These are phyloP conservation scores for Rhinocladiella mackenziei DNA, from an alignment of 2,329 filamentous ascomycete genomes.

Conservation along the genomic window DNA sequence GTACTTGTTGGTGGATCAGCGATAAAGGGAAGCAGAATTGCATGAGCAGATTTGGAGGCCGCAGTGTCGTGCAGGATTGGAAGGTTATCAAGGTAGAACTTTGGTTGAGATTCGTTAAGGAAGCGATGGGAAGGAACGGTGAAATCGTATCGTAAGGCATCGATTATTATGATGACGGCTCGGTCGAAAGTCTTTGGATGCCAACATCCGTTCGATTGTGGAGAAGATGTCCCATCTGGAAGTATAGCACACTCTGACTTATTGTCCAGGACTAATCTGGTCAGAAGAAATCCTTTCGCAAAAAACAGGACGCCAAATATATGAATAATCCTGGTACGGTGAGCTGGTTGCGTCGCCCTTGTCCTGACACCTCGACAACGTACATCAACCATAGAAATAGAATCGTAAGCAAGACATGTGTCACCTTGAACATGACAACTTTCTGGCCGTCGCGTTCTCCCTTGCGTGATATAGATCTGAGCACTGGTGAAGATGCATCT, in stretches of 20 bases:
- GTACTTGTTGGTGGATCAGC: constrained; percentile 95
- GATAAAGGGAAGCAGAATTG: constrained; percentile 90
- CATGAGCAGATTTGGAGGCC: constrained; percentile 67
- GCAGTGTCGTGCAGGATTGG: constrained; percentile 83
- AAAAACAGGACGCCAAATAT: constrained; percentile 82
- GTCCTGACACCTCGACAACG: too few relatives aligned
- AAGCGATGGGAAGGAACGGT: constrained; percentile 67
- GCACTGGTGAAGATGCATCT: constrained; percentile 3
- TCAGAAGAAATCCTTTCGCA: constrained; percentile 89
- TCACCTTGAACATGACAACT: constrained; percentile 28
- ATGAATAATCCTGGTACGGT: constrained; percentile 60
- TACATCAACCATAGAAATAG: constrained; percentile 30
- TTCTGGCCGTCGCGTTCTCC: constrained; percentile 17
- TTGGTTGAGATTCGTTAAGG: constrained; percentile 43
- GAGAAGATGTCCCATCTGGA: constrained; percentile 49
- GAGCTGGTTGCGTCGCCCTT: constrained; percentile 3
- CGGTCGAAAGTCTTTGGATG: constrained; percentile 91
- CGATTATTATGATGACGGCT: constrained; percentile 83
- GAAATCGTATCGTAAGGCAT: constrained; percentile 95
- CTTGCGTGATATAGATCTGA: constrained; percentile 1
- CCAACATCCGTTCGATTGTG: constrained; percentile 73
- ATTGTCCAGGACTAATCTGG: constrained; percentile 72
- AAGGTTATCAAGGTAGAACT: constrained; percentile 80
- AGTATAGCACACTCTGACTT: constrained; percentile 66
- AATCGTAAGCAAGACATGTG: constrained; percentile 26